These are phyloP conservation scores for Syncephalastrum monosporum DNA, from an alignment of 371 early-diverging fungal genomes.

Conservation along the genomic window DNA sequence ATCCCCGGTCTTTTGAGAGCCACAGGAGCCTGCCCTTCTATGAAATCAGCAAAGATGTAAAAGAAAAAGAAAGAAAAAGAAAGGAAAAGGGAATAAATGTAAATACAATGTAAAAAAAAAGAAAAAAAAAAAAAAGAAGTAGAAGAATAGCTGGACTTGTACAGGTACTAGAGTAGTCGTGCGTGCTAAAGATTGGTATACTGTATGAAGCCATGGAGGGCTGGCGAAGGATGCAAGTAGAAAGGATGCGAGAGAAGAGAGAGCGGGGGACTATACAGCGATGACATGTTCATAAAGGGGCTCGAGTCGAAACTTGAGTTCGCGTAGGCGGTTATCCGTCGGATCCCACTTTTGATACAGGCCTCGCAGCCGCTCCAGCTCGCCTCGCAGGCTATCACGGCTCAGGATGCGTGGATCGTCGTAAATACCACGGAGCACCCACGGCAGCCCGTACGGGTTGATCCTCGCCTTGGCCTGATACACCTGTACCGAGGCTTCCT, in stretches of 20 bases:
- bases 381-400: constrained; percentile 48
- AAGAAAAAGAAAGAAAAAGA: not conserved
- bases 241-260: too few species aligned
- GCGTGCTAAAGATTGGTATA: too few species aligned
- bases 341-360: constrained; percentile 82
- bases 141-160: not conserved
- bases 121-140: not conserved
- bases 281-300: constrained; percentile 48
- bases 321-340: constrained; percentile 62
- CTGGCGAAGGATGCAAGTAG: too few species aligned
- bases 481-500: constrained; percentile 29
- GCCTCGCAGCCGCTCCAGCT: constrained; percentile 57
- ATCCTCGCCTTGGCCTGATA: constrained; percentile 53
- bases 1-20: too few species aligned
- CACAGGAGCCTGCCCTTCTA: not conserved
- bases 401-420: constrained; percentile 62
- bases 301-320: constrained; percentile 84
- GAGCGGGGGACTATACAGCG: too few species aligned
- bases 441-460: constrained; percentile 87
- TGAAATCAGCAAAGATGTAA: not conserved
- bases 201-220: too few species aligned
- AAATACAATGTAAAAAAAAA: constrained; percentile 3
- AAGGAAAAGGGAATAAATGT: not conserved
- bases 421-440: constrained; percentile 83
- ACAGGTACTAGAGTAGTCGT: too few species aligned